Evolutionary conservation across 1,284 basidiomycete species (phyloP), one percentile per base, ranked within the genome.

Genomic region (Abortiporus biennis): DNA sequence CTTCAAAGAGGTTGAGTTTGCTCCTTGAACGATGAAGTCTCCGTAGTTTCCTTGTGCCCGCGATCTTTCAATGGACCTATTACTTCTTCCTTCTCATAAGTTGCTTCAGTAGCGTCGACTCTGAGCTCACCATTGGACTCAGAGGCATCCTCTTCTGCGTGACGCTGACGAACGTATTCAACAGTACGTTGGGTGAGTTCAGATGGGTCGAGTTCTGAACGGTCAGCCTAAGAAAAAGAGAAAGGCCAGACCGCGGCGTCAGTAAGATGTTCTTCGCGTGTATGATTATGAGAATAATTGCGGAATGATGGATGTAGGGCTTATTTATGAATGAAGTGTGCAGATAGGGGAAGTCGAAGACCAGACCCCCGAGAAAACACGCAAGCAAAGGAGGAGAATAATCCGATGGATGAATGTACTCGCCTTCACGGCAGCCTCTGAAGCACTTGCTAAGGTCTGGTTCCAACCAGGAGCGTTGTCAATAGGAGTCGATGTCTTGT

Each of bases 401-500:
- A 29, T n/a, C 8, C n/a, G 27, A 8, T 29, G n/a, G 27, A 8
- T 29, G 13, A 24, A 6, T 8, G 15, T 11, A 19, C 34, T 37
- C 16, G 80, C 85, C 72, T 88, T 87, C 35, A 87, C 65, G 24
- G 65, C 60, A 6, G 85, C 85, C 61, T 88, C 85, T 1, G 84
- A 84, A 11, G 68, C 51, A 45, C 71, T 76, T 1, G 85, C 85
- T 17, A 87, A 74, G 27, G 62, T 54, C 53, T 88, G 80, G 54
- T 86, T 86, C 85, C 85, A 88, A 2, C 82, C 84, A 4, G 83
- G 85, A 1, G 83, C 80, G 45, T 77, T 54, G 11, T 72, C 57
- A 40, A 74, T 66, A 15, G 76, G 69, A 2, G 74, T 68, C 1
- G 74, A 73, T 1, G 69, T 73, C 47, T 69, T 67, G 54, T 77